phyloP scores from a whole-genome alignment of 345 rosid species.

The Rhizophora apiculata region DNA sequence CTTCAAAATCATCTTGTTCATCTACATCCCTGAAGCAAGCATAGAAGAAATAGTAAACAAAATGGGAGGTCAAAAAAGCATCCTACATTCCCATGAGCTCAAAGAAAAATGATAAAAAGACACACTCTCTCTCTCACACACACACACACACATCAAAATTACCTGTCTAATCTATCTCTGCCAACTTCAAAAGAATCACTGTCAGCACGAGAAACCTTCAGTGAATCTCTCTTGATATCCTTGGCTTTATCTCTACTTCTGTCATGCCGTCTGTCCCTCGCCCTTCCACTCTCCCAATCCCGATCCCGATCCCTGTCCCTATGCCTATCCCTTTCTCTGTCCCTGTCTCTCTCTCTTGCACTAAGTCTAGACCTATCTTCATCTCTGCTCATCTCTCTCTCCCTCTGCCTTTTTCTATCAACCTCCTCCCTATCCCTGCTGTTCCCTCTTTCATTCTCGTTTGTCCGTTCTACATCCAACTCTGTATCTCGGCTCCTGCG shows the following conservation, averaged over 20 bases:
- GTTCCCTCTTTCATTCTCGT: constrained; percentile 12
- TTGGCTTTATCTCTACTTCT: constrained; percentile 43
- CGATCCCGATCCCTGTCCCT: constrained; percentile 26
- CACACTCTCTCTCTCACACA: too few relatives aligned
- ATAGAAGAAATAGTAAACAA: not conserved
- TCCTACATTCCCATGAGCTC: not conserved
- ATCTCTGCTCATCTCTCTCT: constrained; percentile 44
- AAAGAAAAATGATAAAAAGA: not conserved
- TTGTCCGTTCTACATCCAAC: not conserved
- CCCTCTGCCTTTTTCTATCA: constrained; percentile 17
- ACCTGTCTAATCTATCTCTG: constrained; percentile 45
- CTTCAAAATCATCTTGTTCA: constrained; percentile 64
- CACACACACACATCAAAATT: not conserved
- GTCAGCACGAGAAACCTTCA: constrained; percentile 31
- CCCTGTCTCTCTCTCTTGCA: constrained; percentile 42
- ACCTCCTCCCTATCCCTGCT: constrained; percentile 1
- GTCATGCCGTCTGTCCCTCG: constrained; percentile 40
- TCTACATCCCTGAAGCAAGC: constrained; percentile 49
- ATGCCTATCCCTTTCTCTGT: not conserved
- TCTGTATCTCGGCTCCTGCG: constrained; percentile 16
- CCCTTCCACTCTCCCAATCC: constrained; percentile 24
- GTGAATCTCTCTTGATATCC: constrained; percentile 36
- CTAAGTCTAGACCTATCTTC: constrained; percentile 37
- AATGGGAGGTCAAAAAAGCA: not conserved
- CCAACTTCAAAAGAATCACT: constrained; percentile 32